Conservation (phyloP, 2,329 filamentous ascomycete genomes). For the Neophaeococcomyces mojaviensis region DNA sequence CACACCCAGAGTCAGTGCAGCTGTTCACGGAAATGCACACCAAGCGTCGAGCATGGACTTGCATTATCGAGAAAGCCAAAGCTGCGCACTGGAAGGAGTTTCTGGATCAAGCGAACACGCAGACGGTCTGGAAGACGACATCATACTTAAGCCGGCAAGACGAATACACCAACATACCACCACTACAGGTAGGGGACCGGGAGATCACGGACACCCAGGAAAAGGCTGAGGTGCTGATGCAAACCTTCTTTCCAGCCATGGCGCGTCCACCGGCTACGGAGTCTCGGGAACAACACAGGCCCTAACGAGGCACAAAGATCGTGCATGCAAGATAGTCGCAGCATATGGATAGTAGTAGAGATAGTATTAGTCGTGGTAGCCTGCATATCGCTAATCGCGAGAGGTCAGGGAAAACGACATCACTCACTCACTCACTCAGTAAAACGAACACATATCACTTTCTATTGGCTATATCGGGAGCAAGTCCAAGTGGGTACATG, state of each 20-base stretch:
- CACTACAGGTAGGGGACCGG: conserved; percentile 10
- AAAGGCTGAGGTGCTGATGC: conserved; percentile 17
- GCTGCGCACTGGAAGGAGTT: conserved; percentile 24
- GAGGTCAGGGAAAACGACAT: neutral
- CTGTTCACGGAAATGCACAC: conserved; percentile 10
- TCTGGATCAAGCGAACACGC: conserved; percentile 18
- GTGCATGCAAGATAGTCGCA: conserved; percentile 7
- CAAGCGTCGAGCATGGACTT: conserved; percentile 18
- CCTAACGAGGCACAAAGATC: conserved; percentile 11
- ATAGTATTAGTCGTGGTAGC: neutral
- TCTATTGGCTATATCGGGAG: too few species aligned
- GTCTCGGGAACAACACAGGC: conserved; percentile 5
- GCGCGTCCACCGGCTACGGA: conserved; percentile 6
- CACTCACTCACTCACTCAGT: conserved; percentile 5
- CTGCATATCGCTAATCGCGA: conserved; percentile 1
- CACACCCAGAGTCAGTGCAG: conserved; percentile 6
- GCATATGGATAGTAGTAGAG: neutral
- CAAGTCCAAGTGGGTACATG: too few species aligned
- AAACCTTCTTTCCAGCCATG: conserved; percentile 20
- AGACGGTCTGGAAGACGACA: conserved; percentile 18
- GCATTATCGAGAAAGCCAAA: too few species aligned
- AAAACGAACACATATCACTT: too few species aligned
- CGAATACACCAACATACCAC: conserved; percentile 15
- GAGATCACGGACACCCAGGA: conserved; percentile 18
- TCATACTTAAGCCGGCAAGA: conserved; percentile 15